phyloP scores from a whole-genome alignment of 2,329 filamentous ascomycete genomes.

The Exophiala aquamarina region DNA sequence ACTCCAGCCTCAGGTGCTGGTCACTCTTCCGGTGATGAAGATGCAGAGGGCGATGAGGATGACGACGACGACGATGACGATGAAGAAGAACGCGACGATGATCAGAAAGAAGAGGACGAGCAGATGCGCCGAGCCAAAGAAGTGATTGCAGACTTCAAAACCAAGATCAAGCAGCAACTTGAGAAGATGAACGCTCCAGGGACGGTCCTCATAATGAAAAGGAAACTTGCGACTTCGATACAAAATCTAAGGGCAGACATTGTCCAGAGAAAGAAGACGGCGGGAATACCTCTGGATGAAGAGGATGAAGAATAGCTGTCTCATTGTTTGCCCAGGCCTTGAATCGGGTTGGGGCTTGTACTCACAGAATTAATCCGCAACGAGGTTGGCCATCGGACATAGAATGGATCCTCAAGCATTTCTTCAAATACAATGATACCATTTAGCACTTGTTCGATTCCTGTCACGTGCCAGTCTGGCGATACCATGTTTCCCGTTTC shows the following conservation, averaged over 20 bases:
- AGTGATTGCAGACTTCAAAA: slow-evolving; percentile 44
- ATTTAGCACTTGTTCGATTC: too few species aligned
- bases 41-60: slow-evolving; percentile 35
- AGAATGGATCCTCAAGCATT: too few species aligned
- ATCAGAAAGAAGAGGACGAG: slow-evolving; percentile 38
- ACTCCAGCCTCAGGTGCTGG: slow-evolving; percentile 25
- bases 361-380: too few species aligned
- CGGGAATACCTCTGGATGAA: slow-evolving; percentile 8
- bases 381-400: too few species aligned
- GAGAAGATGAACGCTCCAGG: slow-evolving; percentile 34
- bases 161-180: slow-evolving; percentile 45
- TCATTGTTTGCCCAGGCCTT: too few species aligned
- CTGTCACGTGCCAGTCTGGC: too few species aligned
- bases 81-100: slow-evolving; percentile 45
- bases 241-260: slow-evolving; percentile 27
- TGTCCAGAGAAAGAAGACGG: slow-evolving; percentile 3
- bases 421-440: too few species aligned
- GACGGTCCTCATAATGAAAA: slow-evolving; percentile 28
- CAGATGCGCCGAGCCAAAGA: slow-evolving; percentile 37
- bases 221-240: slow-evolving; percentile 45
- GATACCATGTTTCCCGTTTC: too few species aligned
- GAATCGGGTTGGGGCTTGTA: too few species aligned
- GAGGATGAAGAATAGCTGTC: slow-evolving; percentile 26
- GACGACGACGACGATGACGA: slow-evolving; percentile 38
- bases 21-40: slow-evolving; percentile 32